Percentiles rank a stretch among this genome's conserved stretches.
These are phyloP conservation scores for Neurospora tetrasperma DNA, from an alignment of 495 filamentous ascomycete species.

Conservation along the genomic window DNA sequence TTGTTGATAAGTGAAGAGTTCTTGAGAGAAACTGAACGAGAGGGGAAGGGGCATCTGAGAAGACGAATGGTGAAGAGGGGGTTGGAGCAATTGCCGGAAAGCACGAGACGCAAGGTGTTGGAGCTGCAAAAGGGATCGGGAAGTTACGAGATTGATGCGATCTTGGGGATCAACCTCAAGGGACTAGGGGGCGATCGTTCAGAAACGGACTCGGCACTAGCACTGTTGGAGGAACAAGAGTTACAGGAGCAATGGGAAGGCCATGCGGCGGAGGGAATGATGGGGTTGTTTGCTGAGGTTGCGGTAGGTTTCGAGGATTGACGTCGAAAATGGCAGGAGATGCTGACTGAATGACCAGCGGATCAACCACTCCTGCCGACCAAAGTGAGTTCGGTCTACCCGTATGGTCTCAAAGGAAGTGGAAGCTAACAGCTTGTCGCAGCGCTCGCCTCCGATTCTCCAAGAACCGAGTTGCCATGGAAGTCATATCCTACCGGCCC, in stretches of 20 bases:
- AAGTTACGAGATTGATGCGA: slow-evolving; percentile 29
- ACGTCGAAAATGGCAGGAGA: background rate
- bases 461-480: slow-evolving; percentile 21
- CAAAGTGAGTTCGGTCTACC: slow-evolving; percentile 25
- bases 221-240: background rate
- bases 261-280: background rate
- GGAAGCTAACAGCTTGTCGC: slow-evolving; percentile 4
- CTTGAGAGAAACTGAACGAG: slow-evolving; percentile 7
- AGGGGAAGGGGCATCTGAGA: slow-evolving; percentile 16
- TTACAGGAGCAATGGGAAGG: background rate
- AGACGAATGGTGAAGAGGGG: slow-evolving; percentile 24
- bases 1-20: slow-evolving; percentile 26
- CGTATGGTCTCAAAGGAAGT: background rate
- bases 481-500: slow-evolving; percentile 26
- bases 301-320: slow-evolving; percentile 18
- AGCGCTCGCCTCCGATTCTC: slow-evolving; percentile 32
- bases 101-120: slow-evolving; percentile 13
- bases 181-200: slow-evolving; percentile 8
- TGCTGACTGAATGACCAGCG: slow-evolving; percentile 18
- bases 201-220: background rate
- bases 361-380: slow-evolving; percentile 33
- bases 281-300: slow-evolving; percentile 28
- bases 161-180: slow-evolving; percentile 30
- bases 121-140: slow-evolving; percentile 3
- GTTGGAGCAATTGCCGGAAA: slow-evolving; percentile 24